Percentiles rank a stretch among this genome's conserved stretches.
These are phyloP conservation scores for Leptographium procerum DNA, from an alignment of 2,329 filamentous ascomycete genomes.

Conservation along the genomic window DNA sequence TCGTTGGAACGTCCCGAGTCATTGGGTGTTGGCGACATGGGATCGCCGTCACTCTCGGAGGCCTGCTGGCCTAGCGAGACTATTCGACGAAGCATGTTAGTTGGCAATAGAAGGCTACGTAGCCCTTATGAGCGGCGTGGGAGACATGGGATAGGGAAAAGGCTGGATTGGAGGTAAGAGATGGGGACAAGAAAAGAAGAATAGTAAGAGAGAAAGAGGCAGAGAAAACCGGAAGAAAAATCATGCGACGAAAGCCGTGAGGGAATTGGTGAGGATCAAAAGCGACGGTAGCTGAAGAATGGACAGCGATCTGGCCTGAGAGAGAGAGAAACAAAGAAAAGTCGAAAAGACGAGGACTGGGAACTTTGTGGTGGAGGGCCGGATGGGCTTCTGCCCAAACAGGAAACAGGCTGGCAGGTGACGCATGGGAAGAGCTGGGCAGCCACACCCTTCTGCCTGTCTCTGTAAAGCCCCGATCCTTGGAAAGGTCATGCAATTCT, in stretches of 20 bases:
- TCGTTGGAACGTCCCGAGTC: conserved; percentile 45
- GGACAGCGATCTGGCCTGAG: background rate
- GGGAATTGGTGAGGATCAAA: background rate
- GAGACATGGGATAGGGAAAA: background rate
- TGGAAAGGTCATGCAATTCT: background rate
- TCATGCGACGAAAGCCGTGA: background rate
- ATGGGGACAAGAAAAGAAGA: background rate
- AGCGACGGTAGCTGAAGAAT: background rate
- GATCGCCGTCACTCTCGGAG: conserved; percentile 32
- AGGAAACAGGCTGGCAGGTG: conserved; percentile 1
- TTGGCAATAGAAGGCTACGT: background rate
- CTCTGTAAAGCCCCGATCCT: background rate
- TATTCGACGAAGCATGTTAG: conserved; percentile 33
- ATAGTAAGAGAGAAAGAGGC: background rate
- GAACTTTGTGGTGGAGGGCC: conserved; percentile 5
- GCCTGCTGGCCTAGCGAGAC: conserved; percentile 31
- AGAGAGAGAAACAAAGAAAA: background rate
- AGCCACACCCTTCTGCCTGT: background rate
- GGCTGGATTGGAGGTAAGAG: background rate
- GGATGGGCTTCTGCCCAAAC: background rate
- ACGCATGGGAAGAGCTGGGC: background rate
- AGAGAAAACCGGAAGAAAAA: background rate
- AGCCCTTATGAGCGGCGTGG: background rate
- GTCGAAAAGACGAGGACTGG: background rate
- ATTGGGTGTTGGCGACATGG: conserved; percentile 50